Conservation (phyloP, 768 basidiomycete species). For the Roridomyces roridus region DNA sequence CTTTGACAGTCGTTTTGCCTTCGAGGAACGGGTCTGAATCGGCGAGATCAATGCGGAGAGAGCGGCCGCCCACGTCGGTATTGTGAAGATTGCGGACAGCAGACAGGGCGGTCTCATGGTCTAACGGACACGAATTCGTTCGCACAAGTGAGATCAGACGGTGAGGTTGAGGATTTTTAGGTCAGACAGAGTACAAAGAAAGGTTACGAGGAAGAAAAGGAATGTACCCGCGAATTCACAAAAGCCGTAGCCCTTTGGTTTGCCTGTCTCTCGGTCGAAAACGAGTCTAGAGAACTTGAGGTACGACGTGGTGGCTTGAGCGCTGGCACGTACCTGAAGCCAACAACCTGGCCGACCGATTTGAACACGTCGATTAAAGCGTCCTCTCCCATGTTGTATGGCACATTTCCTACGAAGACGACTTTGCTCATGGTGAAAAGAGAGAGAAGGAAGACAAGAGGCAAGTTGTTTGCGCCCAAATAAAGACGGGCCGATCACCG, state of each 20-base stretch:
- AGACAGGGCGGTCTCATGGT: constrained; percentile 94
- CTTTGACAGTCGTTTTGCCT: constrained; percentile 87
- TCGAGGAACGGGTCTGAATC: constrained; percentile 93
- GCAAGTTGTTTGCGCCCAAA: no score
- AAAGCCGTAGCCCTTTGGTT: constrained; percentile 92
- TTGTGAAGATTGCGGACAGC: constrained; percentile 97
- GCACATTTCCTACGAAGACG: constrained; percentile 87
- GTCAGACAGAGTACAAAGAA: constrained; percentile 29
- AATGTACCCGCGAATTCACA: constrained; percentile 91
- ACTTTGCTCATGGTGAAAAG: constrained; percentile 64
- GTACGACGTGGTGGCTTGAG: neutral
- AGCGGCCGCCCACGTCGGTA: constrained; percentile 89
- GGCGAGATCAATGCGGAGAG: constrained; percentile 92
- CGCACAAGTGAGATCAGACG: constrained; percentile 9
- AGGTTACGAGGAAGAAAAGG: constrained; percentile 37
- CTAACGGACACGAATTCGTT: constrained; percentile 45
- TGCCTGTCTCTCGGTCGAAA: constrained; percentile 92
- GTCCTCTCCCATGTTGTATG: constrained; percentile 90
- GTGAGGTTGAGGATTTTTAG: constrained; percentile 41
- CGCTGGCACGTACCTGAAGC: constrained; percentile 68
- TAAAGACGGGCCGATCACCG: no score
- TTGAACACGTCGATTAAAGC: constrained; percentile 89
- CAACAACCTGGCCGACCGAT: constrained; percentile 85
- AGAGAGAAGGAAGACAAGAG: no score
- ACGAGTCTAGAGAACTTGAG: constrained; percentile 62